Evolutionary conservation across 2,329 filamentous ascomycete species (phyloP).

Genomic region (Talaromyces sp.): DNA sequence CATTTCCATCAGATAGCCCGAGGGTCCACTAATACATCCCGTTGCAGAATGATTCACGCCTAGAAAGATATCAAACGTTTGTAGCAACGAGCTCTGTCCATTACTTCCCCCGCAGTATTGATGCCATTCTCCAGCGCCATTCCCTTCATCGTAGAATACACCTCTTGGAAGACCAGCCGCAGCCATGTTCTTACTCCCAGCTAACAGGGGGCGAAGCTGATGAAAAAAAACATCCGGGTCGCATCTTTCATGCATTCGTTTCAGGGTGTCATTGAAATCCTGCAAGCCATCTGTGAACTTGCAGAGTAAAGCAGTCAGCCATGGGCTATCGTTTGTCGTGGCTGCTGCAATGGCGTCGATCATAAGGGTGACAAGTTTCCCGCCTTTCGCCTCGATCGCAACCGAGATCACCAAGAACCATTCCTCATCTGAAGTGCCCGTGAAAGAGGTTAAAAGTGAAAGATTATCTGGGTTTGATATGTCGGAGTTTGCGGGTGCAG

Average conservation of each 20-base stretch:
- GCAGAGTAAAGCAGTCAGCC: slow-evolving; percentile 43
- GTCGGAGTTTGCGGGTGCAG: slow-evolving; percentile 26
- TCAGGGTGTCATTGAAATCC: slow-evolving; percentile 47
- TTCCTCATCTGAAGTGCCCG: slow-evolving; percentile 44
- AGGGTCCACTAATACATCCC: slow-evolving; percentile 32
- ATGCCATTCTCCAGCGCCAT: slow-evolving; percentile 52
- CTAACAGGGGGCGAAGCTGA: slow-evolving; percentile 54
- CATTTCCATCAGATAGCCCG: slow-evolving; percentile 50
- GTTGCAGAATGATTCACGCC: slow-evolving; percentile 52
- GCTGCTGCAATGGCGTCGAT: slow-evolving; percentile 52
- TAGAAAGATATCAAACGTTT: slow-evolving; percentile 57
- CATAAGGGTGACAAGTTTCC: slow-evolving; percentile 49
- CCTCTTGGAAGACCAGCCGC: slow-evolving; percentile 54
- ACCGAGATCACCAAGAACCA: slow-evolving; percentile 58
- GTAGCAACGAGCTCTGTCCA: slow-evolving; percentile 58
- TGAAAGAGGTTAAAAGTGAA: slow-evolving; percentile 38
- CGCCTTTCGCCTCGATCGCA: slow-evolving; percentile 56
- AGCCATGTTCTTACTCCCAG: slow-evolving; percentile 58
- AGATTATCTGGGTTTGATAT: slow-evolving; percentile 43
- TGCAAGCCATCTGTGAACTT: slow-evolving; percentile 46
- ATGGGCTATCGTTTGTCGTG: slow-evolving; percentile 37
- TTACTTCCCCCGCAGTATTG: slow-evolving; percentile 59
- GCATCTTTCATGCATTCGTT: slow-evolving; percentile 56
- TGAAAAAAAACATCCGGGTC: slow-evolving; percentile 55
- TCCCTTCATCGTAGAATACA: slow-evolving; percentile 56